Percentiles rank a stretch among this genome's conserved stretches.
phyloP scores from a whole-genome alignment of 345 rosid species.

The Aurinia saxatilis region DNA sequence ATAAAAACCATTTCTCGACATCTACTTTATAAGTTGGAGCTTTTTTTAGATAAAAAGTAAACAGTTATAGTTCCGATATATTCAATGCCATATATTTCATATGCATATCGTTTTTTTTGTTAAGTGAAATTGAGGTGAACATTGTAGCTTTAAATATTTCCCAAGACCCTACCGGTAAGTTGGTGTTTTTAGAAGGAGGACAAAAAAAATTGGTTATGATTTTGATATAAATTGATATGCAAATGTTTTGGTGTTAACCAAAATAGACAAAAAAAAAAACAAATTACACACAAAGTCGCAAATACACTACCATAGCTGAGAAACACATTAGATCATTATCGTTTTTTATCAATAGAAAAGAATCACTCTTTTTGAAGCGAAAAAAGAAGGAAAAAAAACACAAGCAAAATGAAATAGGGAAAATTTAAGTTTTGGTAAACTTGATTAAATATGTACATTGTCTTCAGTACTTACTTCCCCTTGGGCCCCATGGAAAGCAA shows the following conservation, averaged over 20 bases:
- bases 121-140: no score
- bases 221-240: not conserved
- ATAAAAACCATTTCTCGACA: no score
- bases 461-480: constrained; percentile 15
- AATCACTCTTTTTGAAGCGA: constrained; percentile 1
- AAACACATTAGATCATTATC: not conserved
- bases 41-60: no score
- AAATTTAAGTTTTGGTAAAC: not conserved
- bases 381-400: not conserved
- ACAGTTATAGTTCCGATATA: no score
- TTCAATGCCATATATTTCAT: no score
- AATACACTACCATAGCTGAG: not conserved
- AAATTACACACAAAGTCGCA: not conserved
- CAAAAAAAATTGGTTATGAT: no score
- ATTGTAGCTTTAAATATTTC: no score
- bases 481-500: constrained; percentile 40
- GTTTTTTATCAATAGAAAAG: not conserved
- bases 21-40: no score
- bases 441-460: not conserved
- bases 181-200: no score
- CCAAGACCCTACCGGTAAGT: no score
- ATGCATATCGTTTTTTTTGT: no score
- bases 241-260: not conserved
- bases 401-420: not conserved
- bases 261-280: not conserved